Base-by-base conservation (phyloP, 2,329 filamentous ascomycete species). In the Stylonectria norvegica region DNA sequence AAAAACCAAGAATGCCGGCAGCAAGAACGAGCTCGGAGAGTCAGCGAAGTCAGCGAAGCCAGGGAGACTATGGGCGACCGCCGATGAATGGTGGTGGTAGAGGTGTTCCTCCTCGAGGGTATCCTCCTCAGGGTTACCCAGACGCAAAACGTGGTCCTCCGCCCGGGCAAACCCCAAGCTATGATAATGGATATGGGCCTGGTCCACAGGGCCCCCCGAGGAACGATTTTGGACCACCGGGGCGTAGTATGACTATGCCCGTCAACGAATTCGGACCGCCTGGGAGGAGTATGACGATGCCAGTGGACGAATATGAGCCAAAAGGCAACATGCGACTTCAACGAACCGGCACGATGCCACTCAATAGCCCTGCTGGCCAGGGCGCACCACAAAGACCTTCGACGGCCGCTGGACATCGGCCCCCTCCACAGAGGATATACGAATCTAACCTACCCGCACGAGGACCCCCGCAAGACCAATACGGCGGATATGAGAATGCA, bases 201-300 rank as follows among this genome's bases (percentile, higher is more conserved):
- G 49, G 40, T 3, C 46, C 61, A 36, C 63, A 32, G 15, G 30
- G 43, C 18, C 63, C 66, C 9, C 50, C 49, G 7, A 55, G 57
- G 44, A 63, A 69, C 27, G 65, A 68, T 5, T 79, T 75, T 49
- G 75, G 67, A 0, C 71, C 74, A 2, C 76, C 75, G 7, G 56
- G 64, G n/a, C 69, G 79, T 50, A 83, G 78, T 42, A 77, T 75
- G 71, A 83, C 80, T 5, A 78, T 81, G 75, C 78, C 79, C 2
- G 59, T 68, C 3, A 70, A 75, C 40, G 67, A 72, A 9, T 60
- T 72, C 36, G 66, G 22, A 25, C 19, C n/a, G 7, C 10, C 10
- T 9, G 14, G 7, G 17, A 7, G 15, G 19, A 17, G 15, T 18
- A 17, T 8, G 8, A 32, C 5, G 7, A 5, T n/a, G n/a, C 30